Evolutionary conservation across 2,329 filamentous ascomycete genomes (phyloP), one percentile per base, ranked within the genome.

Genomic region (Colletotrichum trifolii): DNA sequence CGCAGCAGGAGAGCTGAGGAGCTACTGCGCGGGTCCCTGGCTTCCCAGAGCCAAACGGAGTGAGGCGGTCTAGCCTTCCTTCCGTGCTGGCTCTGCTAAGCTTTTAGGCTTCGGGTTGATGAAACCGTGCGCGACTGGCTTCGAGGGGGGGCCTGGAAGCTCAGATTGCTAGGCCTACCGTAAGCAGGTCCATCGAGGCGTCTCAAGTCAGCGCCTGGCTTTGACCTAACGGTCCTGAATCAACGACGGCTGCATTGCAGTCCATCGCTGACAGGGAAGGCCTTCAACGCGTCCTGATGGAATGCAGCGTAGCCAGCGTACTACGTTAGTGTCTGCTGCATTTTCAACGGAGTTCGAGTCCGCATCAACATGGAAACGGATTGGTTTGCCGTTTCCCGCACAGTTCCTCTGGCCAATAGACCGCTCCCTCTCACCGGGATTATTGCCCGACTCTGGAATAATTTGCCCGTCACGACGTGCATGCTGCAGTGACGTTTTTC

Each of bases 71-170:
- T 62, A 40, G 58, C 36, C 35, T 36, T 47, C 13, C 38, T 40
- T 25, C 25, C 36, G 48, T n/a, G 62, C 52, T 34, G 12, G 47
- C 15, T 43, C 15, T 52, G 45, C 50, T 62, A 62, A 61, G 59
- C 58, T 56, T 64, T 39, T 56, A 53, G 58, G 35, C 53, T 62
- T 57, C 36, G 52, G 52, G 12, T 65, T 35, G 58, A 62, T 57
- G 47, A 65, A 57, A 62, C 58, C 52, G 58, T 62, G 58, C 62
- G 53, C 42, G 39, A 15, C 42, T 47, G 52, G n/a, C 15, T 43
- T 39, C 39, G 50, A 65, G 52, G 46, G 45, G 25, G 38, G 13
- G 15, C 35, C 52, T 38, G 33, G 52, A 62, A 25, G 45, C 36
- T 46, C 35, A 33, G 50, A 35, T 39, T 39, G n/a, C 15, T 12